A percentile compares a stretch with the other conserved stretches of the same genome.
Conservation (phyloP, 805 yeast genomes). For the Candida adriatica region DNA sequence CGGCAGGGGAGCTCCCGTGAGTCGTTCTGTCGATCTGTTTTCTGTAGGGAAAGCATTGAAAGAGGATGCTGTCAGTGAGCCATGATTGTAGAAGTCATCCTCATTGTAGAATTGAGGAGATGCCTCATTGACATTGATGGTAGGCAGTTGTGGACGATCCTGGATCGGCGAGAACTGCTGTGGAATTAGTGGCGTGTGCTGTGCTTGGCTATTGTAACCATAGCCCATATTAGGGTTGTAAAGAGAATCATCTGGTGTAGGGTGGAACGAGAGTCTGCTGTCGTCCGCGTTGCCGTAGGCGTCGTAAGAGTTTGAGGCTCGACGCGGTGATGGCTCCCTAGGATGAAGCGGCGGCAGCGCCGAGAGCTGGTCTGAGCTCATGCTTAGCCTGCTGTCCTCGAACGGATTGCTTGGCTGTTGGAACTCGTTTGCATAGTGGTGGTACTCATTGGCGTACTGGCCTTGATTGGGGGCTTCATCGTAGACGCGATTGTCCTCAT, state of each 20-base stretch:
- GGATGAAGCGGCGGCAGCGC: constrained; percentile 9
- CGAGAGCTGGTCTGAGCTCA: constrained; percentile 7
- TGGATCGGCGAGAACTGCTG: constrained; percentile 22
- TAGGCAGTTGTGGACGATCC: constrained; percentile 14
- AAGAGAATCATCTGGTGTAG: neutral
- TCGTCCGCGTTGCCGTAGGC: constrained; percentile 1
- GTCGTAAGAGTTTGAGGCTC: constrained; percentile 4
- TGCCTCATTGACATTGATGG: constrained; percentile 9
- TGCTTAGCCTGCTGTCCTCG: constrained; percentile 9
- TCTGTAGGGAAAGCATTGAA: constrained; percentile 20
- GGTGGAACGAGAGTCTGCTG: constrained; percentile 6
- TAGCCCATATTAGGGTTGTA: neutral
- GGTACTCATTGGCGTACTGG: constrained; percentile 4
- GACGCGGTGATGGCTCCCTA: constrained; percentile 9
- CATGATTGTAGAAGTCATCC: constrained; percentile 13
- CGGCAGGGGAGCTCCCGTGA: constrained; percentile 7
- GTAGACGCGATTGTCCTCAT: too few relatives aligned
- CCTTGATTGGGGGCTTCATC: constrained; percentile 5
- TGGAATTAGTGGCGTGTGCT: constrained; percentile 5
- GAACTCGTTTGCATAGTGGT: constrained; percentile 7
- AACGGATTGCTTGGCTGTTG: constrained; percentile 13
- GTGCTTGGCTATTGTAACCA: neutral
- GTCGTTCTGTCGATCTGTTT: constrained; percentile 4
- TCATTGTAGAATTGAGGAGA: constrained; percentile 7
- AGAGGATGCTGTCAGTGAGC: constrained; percentile 9